phyloP scores from a whole-genome alignment of 2,329 filamentous ascomycete genomes.

The Trichoderma sp. region DNA sequence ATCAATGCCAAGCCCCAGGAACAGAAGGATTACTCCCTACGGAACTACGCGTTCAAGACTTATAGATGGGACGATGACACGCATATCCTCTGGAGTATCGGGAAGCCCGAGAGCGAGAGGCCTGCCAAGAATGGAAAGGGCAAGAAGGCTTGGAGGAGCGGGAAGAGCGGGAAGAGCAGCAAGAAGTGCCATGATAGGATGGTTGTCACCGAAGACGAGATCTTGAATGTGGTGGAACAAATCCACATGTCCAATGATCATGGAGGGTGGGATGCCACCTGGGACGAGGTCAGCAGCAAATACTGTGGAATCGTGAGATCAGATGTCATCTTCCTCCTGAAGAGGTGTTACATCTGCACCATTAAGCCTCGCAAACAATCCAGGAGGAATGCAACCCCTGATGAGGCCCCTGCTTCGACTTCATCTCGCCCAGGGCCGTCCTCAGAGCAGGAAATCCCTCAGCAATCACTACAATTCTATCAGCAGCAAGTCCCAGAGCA shows the following conservation, averaged over 20 bases:
- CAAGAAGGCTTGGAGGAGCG: not conserved
- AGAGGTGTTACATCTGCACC: conserved; percentile 26
- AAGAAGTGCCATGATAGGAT: not conserved
- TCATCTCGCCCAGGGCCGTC: not conserved
- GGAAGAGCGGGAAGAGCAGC: not conserved
- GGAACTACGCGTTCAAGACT: conserved; percentile 29
- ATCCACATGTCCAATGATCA: conserved; percentile 28
- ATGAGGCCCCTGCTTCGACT: not conserved
- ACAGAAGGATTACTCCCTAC: conserved; percentile 29
- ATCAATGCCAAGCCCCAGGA: not conserved
- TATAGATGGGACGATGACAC: conserved; percentile 27
- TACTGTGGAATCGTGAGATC: conserved; percentile 31
- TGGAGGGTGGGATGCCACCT: conserved; percentile 31
- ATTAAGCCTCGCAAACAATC: conserved; percentile 14
- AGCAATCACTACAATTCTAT: not conserved
- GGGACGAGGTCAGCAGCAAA: conserved; percentile 23
- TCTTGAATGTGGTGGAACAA: conserved; percentile 22
- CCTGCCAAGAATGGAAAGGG: not conserved
- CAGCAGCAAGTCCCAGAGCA: not conserved
- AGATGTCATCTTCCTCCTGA: conserved; percentile 31
- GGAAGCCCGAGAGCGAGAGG: not conserved
- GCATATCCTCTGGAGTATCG: conserved; percentile 6
- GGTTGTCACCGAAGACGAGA: conserved; percentile 28
- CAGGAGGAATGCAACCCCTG: not conserved
- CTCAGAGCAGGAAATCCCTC: not conserved